Base-by-base conservation (phyloP, 345 rosid genomes). In the Limnanthes douglasii region DNA sequence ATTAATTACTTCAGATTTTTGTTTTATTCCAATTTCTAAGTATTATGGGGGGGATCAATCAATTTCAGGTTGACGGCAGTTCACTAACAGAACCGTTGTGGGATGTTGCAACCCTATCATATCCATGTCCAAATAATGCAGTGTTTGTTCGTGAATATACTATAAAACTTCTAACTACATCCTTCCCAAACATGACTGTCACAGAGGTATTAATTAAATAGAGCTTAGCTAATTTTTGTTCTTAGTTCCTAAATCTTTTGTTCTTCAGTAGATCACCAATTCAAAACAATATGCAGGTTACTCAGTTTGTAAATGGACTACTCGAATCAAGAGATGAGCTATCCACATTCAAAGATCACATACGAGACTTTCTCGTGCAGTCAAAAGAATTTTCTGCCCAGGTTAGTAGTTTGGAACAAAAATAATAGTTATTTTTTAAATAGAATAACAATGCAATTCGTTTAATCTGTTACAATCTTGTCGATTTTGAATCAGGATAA, bases 131-230 rank as follows among this genome's bases (percentile, higher is more conserved):
- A 31, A 73, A 69, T 51, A 92, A 92, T 43, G 67, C 66, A 18
- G 47, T 66, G 20, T 92, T 81, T 67, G 75, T 85, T 56, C 94
- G 80, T 11, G 99, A 92, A 29, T 75, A 75, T 62, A 84, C 96
- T 33, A 81, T 92, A 48, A 85, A 85, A 61, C 80, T 92, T 37
- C 50, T 92, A 63, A 72, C 86, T 35, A 61, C 93, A 34, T 92
- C 99, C 5, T 92, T 92, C 51, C 96, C 96, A 23, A 92, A 92
- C 65, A 92, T 92, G 99, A 81, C 88, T 46, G 51, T 61, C 21
- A 59, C 66, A 34, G 99, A 92, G 90, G 99, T 85, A 50, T 11
- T 2, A 45, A 10, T 15, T 3, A 8, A 31, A 27, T n/a, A n/a
- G n/a, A n/a, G n/a, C n/a, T n/a, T n/a, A n/a, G n/a, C n/a, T 30